Evolutionary conservation across 495 filamentous ascomycete genomes (phyloP).

Genomic region (Neurospora sp.): DNA sequence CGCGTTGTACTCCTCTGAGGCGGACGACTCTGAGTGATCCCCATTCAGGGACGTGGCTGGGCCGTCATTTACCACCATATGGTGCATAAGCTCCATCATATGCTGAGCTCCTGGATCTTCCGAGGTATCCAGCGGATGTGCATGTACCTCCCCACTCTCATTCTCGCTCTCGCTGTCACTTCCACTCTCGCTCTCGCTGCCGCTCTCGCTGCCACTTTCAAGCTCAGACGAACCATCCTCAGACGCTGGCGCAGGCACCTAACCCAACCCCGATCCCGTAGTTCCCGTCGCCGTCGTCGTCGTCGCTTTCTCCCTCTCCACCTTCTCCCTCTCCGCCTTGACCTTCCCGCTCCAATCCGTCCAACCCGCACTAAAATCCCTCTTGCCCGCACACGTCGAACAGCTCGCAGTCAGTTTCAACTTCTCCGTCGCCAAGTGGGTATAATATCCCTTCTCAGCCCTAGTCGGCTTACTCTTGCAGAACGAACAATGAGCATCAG

Average conservation of each 20-base stretch:
- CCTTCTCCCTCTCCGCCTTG: not conserved
- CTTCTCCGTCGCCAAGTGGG: conserved; percentile 11
- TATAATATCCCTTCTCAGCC: conserved; percentile 11
- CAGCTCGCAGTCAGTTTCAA: conserved; percentile 4
- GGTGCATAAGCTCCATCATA: too few relatives aligned
- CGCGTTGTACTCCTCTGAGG: too few relatives aligned
- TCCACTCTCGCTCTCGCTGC: not conserved
- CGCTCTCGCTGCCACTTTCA: not conserved
- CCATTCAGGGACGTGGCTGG: too few relatives aligned
- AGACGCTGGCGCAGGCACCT: not conserved
- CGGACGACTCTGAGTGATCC: too few relatives aligned
- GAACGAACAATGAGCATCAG: conserved; percentile 8
- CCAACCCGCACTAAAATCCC: not conserved
- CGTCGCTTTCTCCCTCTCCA: not conserved
- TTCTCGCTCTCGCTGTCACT: too few relatives aligned
- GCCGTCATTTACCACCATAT: too few relatives aligned
- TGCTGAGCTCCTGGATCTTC: too few relatives aligned
- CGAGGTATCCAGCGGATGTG: too few relatives aligned
- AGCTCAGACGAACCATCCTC: not conserved
- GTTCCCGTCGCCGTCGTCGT: not conserved
- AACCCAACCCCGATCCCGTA: not conserved
- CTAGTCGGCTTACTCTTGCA: conserved; percentile 11
- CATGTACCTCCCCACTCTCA: too few relatives aligned
- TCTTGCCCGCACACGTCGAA: conserved; percentile 9
- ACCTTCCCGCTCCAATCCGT: conserved; percentile 10